Conservation (phyloP, 1,139 yeast genomes). For the Citeromyces siamensis region DNA sequence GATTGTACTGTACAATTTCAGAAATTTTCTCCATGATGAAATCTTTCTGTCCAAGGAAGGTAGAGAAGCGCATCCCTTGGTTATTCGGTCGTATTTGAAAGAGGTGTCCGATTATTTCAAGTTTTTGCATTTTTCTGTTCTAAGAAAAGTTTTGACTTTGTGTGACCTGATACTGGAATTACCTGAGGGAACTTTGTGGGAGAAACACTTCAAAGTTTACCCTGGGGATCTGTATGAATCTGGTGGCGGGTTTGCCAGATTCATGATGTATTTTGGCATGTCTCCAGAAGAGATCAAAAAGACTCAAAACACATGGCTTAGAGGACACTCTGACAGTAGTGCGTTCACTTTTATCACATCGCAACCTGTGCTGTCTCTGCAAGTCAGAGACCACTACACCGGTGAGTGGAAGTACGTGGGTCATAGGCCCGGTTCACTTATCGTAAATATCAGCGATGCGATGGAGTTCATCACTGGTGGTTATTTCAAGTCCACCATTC, state of each 20-base stretch:
- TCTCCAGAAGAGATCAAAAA: constrained; percentile 14
- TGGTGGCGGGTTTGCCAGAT: constrained; percentile 30
- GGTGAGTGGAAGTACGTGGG: constrained; percentile 36
- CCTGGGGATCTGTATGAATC: constrained; percentile 17
- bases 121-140: constrained; percentile 21
- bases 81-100: constrained; percentile 21
- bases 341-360: constrained; percentile 36
- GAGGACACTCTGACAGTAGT: constrained; percentile 39
- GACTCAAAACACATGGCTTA: constrained; percentile 28
- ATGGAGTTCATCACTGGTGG: constrained; percentile 37
- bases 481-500: constrained; percentile 33
- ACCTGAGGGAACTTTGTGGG: constrained; percentile 28
- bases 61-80: constrained; percentile 22
- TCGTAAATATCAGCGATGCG: constrained; percentile 38
- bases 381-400: constrained; percentile 31
- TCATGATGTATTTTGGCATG: constrained; percentile 25
- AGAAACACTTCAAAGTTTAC: constrained; percentile 20
- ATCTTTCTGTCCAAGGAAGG: constrained; percentile 13
- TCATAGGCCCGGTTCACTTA: constrained; percentile 30
- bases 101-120: constrained; percentile 26
- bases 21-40: constrained; percentile 21
- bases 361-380: constrained; percentile 36
- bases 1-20: constrained; percentile 28
- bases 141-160: constrained; percentile 22
- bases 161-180: constrained; percentile 29